Evolutionary conservation across 2,329 filamentous ascomycete species (phyloP).

Genomic region (Colletotrichum sp.): DNA sequence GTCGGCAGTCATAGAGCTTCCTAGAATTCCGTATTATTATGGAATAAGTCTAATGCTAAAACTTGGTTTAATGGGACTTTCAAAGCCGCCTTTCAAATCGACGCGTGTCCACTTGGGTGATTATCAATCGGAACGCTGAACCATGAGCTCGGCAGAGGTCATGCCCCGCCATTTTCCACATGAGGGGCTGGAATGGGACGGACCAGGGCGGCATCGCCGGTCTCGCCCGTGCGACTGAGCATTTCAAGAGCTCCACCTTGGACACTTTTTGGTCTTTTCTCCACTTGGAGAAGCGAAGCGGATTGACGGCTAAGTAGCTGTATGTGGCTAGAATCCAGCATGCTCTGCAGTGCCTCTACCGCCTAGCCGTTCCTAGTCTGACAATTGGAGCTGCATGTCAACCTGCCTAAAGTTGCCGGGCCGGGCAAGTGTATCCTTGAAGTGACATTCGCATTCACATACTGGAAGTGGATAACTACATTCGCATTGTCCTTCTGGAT

Average conservation of each 20-base stretch:
- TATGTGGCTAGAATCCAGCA: background rate
- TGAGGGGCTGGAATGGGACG: background rate
- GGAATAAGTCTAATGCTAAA: background rate
- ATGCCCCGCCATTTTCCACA: constrained; percentile 6
- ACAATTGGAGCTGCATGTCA: constrained; percentile 17
- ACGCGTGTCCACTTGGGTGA: background rate
- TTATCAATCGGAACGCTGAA: background rate
- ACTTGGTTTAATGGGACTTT: background rate
- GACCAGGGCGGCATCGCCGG: background rate
- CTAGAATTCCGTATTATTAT: background rate
- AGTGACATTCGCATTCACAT: background rate
- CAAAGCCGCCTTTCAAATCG: background rate
- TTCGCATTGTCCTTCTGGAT: background rate
- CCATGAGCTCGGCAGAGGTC: background rate
- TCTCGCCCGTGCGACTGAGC: background rate
- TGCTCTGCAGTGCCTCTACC: constrained; percentile 12
- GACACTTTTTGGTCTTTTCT: background rate
- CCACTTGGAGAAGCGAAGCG: background rate
- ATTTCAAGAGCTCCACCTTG: background rate
- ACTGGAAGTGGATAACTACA: background rate
- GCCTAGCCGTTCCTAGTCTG: constrained; percentile 17
- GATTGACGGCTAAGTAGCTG: background rate
- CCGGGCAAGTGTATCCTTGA: background rate
- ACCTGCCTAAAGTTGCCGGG: background rate
- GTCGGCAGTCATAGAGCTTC: background rate